phyloP scores from a whole-genome alignment of 2,329 filamentous ascomycete genomes.

The Aureobasidium sp. region DNA sequence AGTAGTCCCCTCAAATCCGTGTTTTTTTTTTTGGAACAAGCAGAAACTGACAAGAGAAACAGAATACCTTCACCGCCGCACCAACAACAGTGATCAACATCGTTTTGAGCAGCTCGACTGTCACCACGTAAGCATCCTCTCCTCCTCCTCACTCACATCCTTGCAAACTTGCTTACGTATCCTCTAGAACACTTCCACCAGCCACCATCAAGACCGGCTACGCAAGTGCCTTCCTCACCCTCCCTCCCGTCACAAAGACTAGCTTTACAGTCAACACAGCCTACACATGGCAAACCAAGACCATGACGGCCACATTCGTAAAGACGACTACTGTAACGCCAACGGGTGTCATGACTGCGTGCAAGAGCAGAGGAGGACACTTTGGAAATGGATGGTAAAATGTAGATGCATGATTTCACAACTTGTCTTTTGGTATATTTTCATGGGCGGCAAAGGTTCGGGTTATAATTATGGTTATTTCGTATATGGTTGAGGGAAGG shows the following conservation, averaged over 20 bases:
- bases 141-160: not conserved
- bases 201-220: constrained; percentile 30
- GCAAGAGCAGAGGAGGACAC: constrained; percentile 28
- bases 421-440: not conserved
- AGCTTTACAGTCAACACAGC: constrained; percentile 21
- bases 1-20: no score
- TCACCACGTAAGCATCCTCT: constrained; percentile 12
- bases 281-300: constrained; percentile 25
- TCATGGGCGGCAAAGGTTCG: not conserved
- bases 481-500: no score
- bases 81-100: constrained; percentile 26
- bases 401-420: no score
- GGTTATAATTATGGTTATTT: not conserved
- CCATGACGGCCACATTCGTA: constrained; percentile 26
- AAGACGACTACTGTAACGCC: constrained; percentile 30
- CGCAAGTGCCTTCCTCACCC: constrained; percentile 27
- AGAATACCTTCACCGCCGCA: constrained; percentile 6
- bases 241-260: constrained; percentile 31
- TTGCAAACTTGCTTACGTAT: not conserved
- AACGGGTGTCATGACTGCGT: constrained; percentile 27
- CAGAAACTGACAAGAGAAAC: not conserved
- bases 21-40: no score
- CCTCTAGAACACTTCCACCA: constrained; percentile 28
- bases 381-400: constrained; percentile 15
- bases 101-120: constrained; percentile 19